Evolutionary conservation across 192 early-diverging fungal genomes (phyloP).

Genomic region (Coemansia sp.): DNA sequence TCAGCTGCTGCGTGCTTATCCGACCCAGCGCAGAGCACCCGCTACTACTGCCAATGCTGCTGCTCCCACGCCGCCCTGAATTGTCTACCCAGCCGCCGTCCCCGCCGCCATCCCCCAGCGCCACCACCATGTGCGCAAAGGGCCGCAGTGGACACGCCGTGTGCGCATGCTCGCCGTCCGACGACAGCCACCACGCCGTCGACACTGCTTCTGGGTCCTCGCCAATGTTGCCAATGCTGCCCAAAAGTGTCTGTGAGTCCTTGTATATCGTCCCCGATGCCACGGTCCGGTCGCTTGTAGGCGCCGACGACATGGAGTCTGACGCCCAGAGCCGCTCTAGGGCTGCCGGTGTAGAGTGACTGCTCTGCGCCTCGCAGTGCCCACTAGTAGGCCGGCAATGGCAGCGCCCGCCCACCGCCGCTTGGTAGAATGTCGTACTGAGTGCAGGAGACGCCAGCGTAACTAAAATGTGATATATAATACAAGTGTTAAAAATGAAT

Average conservation of each 20-base stretch:
- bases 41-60: not conserved
- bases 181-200: slow-evolving; percentile 49
- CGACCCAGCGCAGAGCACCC: slow-evolving; percentile 5
- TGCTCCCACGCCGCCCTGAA: slow-evolving; percentile 2
- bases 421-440: not conserved
- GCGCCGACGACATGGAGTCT: not conserved
- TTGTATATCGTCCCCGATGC: slow-evolving; percentile 15
- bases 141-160: slow-evolving; percentile 53
- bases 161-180: slow-evolving; percentile 49
- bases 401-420: not conserved
- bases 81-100: slow-evolving; percentile 12
- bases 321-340: slow-evolving; percentile 6
- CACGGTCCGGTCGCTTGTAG: slow-evolving; percentile 4
- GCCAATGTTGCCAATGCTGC: not conserved
- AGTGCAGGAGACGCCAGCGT: slow-evolving; percentile 15
- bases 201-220: not conserved
- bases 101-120: slow-evolving; percentile 16
- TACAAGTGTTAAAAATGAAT: slow-evolving; percentile 1
- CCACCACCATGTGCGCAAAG: slow-evolving; percentile 56
- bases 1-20: slow-evolving; percentile 23
- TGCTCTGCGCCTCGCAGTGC: slow-evolving; percentile 1
- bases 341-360: slow-evolving; percentile 2
- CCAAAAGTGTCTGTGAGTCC: slow-evolving; percentile 5
- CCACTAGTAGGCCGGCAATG: not conserved
- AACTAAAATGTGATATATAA: not conserved